A percentile compares a stretch with the other conserved stretches of the same genome.
phyloP scores from a whole-genome alignment of 2,329 filamentous ascomycete genomes.

The Diaporthe batatas region DNA sequence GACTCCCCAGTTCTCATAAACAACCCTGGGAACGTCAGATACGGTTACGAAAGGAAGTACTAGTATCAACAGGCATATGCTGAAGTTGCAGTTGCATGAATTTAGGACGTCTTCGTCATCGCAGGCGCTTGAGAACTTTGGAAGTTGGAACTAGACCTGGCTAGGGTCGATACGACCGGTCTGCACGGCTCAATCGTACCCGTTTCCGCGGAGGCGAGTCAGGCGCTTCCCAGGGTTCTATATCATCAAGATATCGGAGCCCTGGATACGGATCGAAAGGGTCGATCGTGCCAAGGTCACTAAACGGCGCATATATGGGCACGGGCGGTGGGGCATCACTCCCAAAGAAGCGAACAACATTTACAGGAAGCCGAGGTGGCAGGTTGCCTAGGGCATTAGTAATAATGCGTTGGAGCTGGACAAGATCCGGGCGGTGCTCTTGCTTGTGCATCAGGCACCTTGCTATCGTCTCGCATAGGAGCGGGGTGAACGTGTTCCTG shows the following conservation, averaged over 20 bases:
- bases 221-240: too few relatives aligned
- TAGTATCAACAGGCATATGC: background rate
- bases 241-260: background rate
- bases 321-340: background rate
- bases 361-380: background rate
- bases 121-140: background rate
- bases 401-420: background rate
- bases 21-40: background rate
- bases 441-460: conserved; percentile 21
- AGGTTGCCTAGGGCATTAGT: background rate
- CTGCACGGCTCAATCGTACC: background rate
- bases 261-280: background rate
- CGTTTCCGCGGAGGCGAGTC: background rate
- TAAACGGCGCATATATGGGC: too few relatives aligned
- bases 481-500: background rate
- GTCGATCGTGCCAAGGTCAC: background rate
- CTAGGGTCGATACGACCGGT: background rate
- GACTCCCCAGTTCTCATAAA: background rate
- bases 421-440: conserved; percentile 18
- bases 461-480: background rate
- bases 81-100: background rate
- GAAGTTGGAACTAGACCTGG: background rate
- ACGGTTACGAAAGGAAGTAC: background rate
- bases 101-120: background rate
- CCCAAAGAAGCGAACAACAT: background rate